These are phyloP conservation scores for Melampsora abietis-canadensis DNA, from an alignment of 1,284 basidiomycete species.

Conservation along the genomic window DNA sequence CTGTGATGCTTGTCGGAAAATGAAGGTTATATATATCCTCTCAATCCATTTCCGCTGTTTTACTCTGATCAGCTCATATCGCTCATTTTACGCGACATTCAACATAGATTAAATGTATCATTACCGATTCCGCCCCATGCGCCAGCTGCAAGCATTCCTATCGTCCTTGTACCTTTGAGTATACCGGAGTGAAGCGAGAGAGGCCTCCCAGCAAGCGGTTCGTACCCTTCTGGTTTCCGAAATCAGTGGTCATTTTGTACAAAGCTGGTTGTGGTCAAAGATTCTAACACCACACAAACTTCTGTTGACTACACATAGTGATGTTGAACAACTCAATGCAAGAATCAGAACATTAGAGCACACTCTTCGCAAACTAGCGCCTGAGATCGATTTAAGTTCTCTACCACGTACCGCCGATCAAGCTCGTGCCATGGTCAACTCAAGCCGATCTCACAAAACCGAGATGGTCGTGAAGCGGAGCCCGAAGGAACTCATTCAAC, in stretches of 20 bases:
- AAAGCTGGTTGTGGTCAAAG: not conserved
- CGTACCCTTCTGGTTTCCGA: not conserved
- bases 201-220: constrained; percentile 28
- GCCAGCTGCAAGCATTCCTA: constrained; percentile 7
- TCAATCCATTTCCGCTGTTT: not conserved
- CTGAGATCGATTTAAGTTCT: constrained; percentile 22
- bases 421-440: constrained; percentile 16
- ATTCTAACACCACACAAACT: not conserved
- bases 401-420: constrained; percentile 34
- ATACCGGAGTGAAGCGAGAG: constrained; percentile 21
- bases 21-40: constrained; percentile 8
- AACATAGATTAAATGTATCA: constrained; percentile 28
- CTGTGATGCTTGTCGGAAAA: constrained; percentile 36
- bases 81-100: not conserved
- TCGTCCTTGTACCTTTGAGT: constrained; percentile 18
- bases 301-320: constrained; percentile 1
- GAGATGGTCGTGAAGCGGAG: not conserved
- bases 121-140: not conserved
- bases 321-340: constrained; percentile 27
- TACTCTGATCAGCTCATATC: not conserved
- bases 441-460: constrained; percentile 2
- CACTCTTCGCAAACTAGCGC: constrained; percentile 10
- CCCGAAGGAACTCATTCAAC: not conserved
- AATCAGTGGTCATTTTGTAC: not conserved
- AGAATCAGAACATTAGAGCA: constrained; percentile 19